Percentiles rank a stretch among this genome's conserved stretches.
Evolutionary conservation across 352 stramenopile species (phyloP).

Genomic region (Phytophthora meadii): DNA sequence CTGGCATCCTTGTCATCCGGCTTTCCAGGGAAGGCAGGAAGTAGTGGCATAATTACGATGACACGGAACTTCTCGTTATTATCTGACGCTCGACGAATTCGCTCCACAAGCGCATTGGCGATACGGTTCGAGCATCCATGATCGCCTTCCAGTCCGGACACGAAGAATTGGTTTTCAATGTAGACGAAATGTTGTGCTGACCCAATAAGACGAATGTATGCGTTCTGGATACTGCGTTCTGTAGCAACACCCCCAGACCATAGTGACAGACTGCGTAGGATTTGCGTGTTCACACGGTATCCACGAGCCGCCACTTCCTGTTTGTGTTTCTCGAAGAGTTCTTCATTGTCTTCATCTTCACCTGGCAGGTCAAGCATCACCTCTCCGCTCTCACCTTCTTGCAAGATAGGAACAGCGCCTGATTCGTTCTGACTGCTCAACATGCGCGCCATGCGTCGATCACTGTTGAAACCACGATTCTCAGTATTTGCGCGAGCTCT

Average conservation of each 20-base stretch:
- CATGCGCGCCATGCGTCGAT: conserved; percentile 45
- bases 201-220: conserved; percentile 90
- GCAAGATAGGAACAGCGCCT: conserved; percentile 27
- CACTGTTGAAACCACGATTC: conserved; percentile 52
- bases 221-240: conserved; percentile 91
- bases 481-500: conserved; percentile 33
- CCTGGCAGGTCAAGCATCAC: conserved; percentile 31
- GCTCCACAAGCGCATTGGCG: conserved; percentile 78
- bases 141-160: conserved; percentile 88
- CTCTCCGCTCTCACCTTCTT: conserved; percentile 23
- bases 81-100: conserved; percentile 76
- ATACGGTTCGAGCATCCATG: conserved; percentile 82
- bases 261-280: conserved; percentile 81
- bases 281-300: conserved; percentile 64
- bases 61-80: conserved; percentile 88
- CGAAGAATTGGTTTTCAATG: conserved; percentile 94
- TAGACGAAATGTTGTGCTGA: conserved; percentile 91
- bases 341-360: conserved; percentile 33
- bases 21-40: conserved; percentile 85
- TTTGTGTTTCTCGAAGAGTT: conserved; percentile 43
- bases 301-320: conserved; percentile 44
- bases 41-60: conserved; percentile 84
- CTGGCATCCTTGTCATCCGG: conserved; percentile 82
- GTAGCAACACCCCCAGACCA: conserved; percentile 83
- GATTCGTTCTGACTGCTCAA: conserved; percentile 37